These are phyloP conservation scores for Clarkia xantiana DNA, from an alignment of 345 rosid species.

Conservation along the genomic window DNA sequence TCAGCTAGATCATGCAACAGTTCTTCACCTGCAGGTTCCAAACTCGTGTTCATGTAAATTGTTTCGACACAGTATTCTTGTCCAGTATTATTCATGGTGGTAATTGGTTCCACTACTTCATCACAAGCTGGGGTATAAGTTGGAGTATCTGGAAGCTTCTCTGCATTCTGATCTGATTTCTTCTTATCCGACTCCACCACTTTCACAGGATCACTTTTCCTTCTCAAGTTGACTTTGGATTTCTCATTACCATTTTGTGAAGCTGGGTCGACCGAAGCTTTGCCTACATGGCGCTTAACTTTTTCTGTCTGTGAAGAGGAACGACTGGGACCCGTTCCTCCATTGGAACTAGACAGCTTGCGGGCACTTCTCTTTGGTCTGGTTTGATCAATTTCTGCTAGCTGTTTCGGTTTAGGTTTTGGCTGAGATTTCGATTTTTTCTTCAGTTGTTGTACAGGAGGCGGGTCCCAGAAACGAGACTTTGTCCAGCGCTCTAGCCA, in stretches of 20 bases:
- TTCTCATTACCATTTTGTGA: conserved; percentile 34
- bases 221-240: conserved; percentile 35
- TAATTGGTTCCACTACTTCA: conserved; percentile 18
- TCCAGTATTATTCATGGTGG: conserved; percentile 19
- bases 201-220: conserved; percentile 23
- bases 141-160: conserved; percentile 23
- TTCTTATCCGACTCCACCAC: conserved; percentile 28
- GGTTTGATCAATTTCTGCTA: conserved; percentile 21
- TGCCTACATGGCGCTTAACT: conserved; percentile 33
- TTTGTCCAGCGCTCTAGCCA: conserved; percentile 77
- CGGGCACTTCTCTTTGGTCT: conserved; percentile 29
- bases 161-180: conserved; percentile 25
- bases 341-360: conserved; percentile 24
- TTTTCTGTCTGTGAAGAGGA: conserved; percentile 26
- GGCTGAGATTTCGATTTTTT: conserved; percentile 23
- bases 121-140: conserved; percentile 15
- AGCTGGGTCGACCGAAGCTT: conserved; percentile 19
- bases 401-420: conserved; percentile 18
- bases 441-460: conserved; percentile 16
- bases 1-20: conserved; percentile 2
- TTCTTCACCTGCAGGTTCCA: not conserved
- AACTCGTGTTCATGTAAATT: not conserved
- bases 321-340: conserved; percentile 26
- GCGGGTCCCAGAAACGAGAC: conserved; percentile 39
- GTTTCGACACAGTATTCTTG: not conserved